Percentiles rank a stretch among this genome's conserved stretches.
These are phyloP conservation scores for Fusarium kyushuense DNA, from an alignment of 2,329 filamentous ascomycete species.

Conservation along the genomic window DNA sequence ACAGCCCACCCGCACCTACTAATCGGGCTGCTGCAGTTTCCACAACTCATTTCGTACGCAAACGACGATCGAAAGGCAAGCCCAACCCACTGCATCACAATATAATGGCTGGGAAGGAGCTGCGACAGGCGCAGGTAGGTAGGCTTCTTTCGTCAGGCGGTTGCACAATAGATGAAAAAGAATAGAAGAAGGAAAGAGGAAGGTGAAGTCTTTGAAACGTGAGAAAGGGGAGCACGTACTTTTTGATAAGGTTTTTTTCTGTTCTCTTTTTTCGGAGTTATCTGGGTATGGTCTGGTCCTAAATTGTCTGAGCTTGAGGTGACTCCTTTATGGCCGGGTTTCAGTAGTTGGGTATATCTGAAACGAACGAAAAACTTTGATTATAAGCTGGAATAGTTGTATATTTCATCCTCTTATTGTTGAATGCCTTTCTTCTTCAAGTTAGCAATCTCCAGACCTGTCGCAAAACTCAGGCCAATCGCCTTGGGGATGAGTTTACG, in stretches of 20 bases:
- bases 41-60: not conserved
- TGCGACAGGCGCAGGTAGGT: not conserved
- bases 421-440: not conserved
- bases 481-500: not conserved
- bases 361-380: constrained; percentile 7
- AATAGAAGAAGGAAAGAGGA: constrained; percentile 7
- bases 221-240: not conserved
- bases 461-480: not conserved
- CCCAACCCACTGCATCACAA: not conserved
- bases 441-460: not conserved
- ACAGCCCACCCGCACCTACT: not conserved
- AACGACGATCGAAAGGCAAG: constrained; percentile 15
- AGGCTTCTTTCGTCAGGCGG: constrained; percentile 10
- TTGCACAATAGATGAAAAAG: constrained; percentile 3
- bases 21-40: not conserved
- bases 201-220: not conserved
- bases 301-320: constrained; percentile 14
- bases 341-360: constrained; percentile 6
- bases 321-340: not conserved
- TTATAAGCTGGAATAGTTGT: not conserved
- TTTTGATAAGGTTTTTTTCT: not conserved
- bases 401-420: constrained; percentile 5
- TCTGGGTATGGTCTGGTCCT: not conserved
- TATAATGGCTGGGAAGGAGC: not conserved
- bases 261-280: constrained; percentile 1